Percentiles rank a stretch among this genome's conserved stretches.
Evolutionary conservation across 768 basidiomycete species (phyloP).

Genomic region (Auriscalpium microsporum): DNA sequence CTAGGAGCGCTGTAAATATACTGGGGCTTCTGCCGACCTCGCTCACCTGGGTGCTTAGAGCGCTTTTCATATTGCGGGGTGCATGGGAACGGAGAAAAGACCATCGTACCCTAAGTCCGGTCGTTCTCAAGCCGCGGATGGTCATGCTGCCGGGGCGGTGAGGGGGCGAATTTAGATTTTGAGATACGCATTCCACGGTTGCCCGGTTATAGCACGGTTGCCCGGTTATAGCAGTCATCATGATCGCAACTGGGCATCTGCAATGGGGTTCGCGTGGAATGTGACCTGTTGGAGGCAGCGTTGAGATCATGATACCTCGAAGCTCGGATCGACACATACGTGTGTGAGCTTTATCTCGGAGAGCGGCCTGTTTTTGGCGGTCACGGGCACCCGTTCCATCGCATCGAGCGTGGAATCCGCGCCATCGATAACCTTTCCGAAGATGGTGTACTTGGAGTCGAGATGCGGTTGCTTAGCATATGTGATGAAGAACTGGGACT

Average conservation of each 20-base stretch:
- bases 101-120: too few relatives aligned
- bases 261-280: slow-evolving; percentile 93
- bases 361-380: slow-evolving; percentile 80
- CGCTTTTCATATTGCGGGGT: too few relatives aligned
- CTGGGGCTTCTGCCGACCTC: too few relatives aligned
- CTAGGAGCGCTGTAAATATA: too few relatives aligned
- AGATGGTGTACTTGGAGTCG: slow-evolving; percentile 90
- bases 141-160: too few relatives aligned
- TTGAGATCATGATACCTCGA: neutral
- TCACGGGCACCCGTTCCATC: slow-evolving; percentile 92
- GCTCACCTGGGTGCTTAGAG: too few relatives aligned
- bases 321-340: slow-evolving; percentile 38
- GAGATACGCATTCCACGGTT: too few relatives aligned
- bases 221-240: neutral
- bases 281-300: slow-evolving; percentile 43
- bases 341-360: slow-evolving; percentile 75
- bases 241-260: slow-evolving; percentile 52
- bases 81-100: too few relatives aligned
- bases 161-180: too few relatives aligned
- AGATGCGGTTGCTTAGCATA: slow-evolving; percentile 92
- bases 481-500: slow-evolving; percentile 83
- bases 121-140: too few relatives aligned
- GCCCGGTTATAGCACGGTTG: too few relatives aligned
- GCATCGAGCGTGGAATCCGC: slow-evolving; percentile 86
- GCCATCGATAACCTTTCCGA: slow-evolving; percentile 98